Base-by-base conservation (phyloP, 805 yeast genomes). In the Myxozyma neotropica region DNA sequence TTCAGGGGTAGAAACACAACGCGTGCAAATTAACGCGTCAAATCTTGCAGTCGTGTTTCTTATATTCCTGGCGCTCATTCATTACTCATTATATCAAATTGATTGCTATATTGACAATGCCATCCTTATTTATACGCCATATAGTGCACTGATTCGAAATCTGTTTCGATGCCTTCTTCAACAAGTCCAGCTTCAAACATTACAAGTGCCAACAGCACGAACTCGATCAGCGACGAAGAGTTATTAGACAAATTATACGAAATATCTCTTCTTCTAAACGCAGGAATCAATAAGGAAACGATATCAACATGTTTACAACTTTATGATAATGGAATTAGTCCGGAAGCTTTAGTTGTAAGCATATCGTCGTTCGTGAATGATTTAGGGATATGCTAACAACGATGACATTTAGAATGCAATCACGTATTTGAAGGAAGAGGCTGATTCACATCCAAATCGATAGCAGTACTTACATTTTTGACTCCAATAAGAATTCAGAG, bases 241-340 rank as follows among this genome's bases (percentile, higher is more conserved):
- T 17, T 40, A 17, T 8, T 27, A 4, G 38, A n/a, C 17, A 39
- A 17, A 19, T 46, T 70, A 6, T 38, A 67, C 46, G 74, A 72
- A 53, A 60, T 74, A 0, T 67, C 76, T 6, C 58, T 61, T 51
- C 54, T 74, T n/a, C 65, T 74, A 2, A 69, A 72, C 27, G 66
- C 75, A 0, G 68, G 66, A 4, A 48, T 74, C 8, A 67, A 63
- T 31, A 62, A 42, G 27, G 63, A 63, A n/a, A 64, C 69, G 7
- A 49, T 74, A 54, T 59, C 56, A 13, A 58, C 61, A 10, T 68
- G 72, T 44, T 55, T 62, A 46, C 63, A 59, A 24, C 68, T 70
- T 40, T 63, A 68, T 19, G 69, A 68, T 7, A 65, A 67, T n/a
- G 77, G 77, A 2, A 73, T 73, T 3, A 62, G 58, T 36, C 75